Evolutionary conservation across 2,329 filamentous ascomycete genomes (phyloP).

Genomic region (Parastagonospora nodorum): DNA sequence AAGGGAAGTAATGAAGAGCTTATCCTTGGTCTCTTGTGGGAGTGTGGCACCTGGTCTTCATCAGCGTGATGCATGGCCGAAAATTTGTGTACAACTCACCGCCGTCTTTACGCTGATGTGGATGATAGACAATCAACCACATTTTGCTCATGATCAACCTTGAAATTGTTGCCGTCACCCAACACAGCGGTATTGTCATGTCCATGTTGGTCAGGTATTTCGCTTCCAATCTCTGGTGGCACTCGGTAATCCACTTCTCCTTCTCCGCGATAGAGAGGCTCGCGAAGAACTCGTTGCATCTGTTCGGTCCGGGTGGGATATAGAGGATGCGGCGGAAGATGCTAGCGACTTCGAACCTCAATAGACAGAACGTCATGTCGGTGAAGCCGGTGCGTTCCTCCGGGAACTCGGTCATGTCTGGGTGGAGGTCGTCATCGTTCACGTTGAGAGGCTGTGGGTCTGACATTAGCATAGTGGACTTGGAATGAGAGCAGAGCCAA

Average conservation of each 20-base stretch:
- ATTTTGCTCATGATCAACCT: constrained; percentile 78
- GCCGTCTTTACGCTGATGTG: constrained; percentile 66
- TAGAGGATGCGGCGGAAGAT: constrained; percentile 54
- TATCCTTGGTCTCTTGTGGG: constrained; percentile 67
- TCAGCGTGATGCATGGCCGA: background rate
- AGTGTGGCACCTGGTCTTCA: constrained; percentile 52
- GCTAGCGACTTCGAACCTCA: constrained; percentile 59
- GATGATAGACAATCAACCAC: constrained; percentile 77
- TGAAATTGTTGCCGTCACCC: constrained; percentile 70
- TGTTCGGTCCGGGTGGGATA: constrained; percentile 49
- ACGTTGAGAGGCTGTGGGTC: constrained; percentile 56
- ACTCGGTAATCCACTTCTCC: constrained; percentile 57
- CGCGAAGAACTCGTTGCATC: constrained; percentile 50
- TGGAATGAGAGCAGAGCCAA: background rate
- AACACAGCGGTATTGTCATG: constrained; percentile 64
- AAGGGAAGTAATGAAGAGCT: constrained; percentile 72
- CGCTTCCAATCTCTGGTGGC: constrained; percentile 54
- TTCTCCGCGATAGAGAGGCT: constrained; percentile 54
- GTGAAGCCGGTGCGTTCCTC: constrained; percentile 59
- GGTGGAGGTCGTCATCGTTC: constrained; percentile 59
- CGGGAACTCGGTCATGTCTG: constrained; percentile 56
- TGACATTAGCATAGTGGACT: constrained; percentile 9
- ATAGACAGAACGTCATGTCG: constrained; percentile 61
- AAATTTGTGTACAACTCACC: constrained; percentile 23
- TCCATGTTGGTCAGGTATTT: constrained; percentile 59